Evolutionary conservation across 2,329 filamentous ascomycete genomes (phyloP), one percentile per base, ranked within the genome.

Genomic region (Neopestalotiopsis sp.): DNA sequence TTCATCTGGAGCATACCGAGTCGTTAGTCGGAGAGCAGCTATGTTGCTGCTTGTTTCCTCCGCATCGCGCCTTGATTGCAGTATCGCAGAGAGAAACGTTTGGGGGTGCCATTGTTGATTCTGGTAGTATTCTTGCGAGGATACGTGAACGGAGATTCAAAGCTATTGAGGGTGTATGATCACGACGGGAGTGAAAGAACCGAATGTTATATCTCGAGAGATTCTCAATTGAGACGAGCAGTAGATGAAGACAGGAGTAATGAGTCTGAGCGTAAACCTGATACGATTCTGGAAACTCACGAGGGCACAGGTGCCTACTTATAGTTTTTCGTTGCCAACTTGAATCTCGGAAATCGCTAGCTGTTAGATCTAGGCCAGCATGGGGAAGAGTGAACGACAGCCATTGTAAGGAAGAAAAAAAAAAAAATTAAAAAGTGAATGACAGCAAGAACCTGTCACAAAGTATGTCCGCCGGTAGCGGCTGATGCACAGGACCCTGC

Each of bases 401-500:
- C 9, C 57, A 32, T 20, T 30, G 12, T 30, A 45, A 38, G 10
- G 34, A 24, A 13, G 30, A 65, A 65, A 7, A 58, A 40, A 40
- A 40, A 20, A n/a, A 4, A 4, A 67, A 34, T 17, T 7, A n/a
- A 38, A 61, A 67, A 61, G 60, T n/a, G 57, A 67, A 67, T 24
- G 28, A 12, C 56, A 67, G 59, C 17, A 40, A 32, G 66, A 56
- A 52, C 9, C 34, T 34, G 28, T 67, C 66, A 40, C 32, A 67
- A 67, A 62, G 32, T 60, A 62, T 40, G 40, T 57, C 17, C 59
- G 59, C 57, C 66, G 58, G 45, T 63, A 52, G 61, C 66, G 66
- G 66, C 66, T 59, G 28, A 30, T 67, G 58, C 66, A 38, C 66
- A 28, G 42, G 66, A 62, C 57, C 34, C 58, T 67, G 38, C 58